Conservation (phyloP, 1,284 basidiomycete species). For the Pseudomicrostroma phylloplanum region DNA sequence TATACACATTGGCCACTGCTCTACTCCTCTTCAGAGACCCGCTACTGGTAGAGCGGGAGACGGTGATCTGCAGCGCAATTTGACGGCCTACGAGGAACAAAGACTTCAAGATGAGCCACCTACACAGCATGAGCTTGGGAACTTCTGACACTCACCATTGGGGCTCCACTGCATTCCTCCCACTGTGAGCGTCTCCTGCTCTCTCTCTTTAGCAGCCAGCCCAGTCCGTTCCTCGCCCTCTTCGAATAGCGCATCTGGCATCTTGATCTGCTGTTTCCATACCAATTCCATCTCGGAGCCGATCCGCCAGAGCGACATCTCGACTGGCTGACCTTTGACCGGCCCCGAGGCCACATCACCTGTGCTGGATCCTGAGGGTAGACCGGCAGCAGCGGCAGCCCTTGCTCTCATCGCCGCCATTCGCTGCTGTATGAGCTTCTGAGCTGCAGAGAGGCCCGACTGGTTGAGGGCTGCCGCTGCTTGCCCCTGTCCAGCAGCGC, state of each 20-base stretch:
- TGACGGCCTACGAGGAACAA: not conserved
- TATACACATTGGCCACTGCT: not conserved
- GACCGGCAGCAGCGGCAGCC: not conserved
- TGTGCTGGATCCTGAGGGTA: not conserved
- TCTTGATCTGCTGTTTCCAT: not conserved
- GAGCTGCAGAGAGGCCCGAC: constrained; percentile 3
- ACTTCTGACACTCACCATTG: not conserved
- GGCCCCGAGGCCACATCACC: not conserved
- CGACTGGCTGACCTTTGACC: not conserved
- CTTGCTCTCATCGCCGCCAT: constrained; percentile 2
- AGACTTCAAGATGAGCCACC: not conserved
- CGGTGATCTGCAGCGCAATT: not conserved
- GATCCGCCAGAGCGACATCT: constrained; percentile 3
- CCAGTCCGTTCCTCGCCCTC: not conserved
- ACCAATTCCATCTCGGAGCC: not conserved
- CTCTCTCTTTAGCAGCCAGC: not conserved
- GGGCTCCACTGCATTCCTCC: constrained; percentile 1
- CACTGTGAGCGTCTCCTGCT: constrained; percentile 2
- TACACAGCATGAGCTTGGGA: not conserved
- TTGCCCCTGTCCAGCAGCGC: not conserved
- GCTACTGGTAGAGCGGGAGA: not conserved
- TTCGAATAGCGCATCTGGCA: constrained; percentile 2
- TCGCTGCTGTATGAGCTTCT: constrained; percentile 4
- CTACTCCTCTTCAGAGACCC: not conserved
- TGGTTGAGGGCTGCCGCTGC: not conserved